These are phyloP conservation scores for Psilocybe subaeruginosa DNA, from an alignment of 768 basidiomycete species.

Conservation along the genomic window DNA sequence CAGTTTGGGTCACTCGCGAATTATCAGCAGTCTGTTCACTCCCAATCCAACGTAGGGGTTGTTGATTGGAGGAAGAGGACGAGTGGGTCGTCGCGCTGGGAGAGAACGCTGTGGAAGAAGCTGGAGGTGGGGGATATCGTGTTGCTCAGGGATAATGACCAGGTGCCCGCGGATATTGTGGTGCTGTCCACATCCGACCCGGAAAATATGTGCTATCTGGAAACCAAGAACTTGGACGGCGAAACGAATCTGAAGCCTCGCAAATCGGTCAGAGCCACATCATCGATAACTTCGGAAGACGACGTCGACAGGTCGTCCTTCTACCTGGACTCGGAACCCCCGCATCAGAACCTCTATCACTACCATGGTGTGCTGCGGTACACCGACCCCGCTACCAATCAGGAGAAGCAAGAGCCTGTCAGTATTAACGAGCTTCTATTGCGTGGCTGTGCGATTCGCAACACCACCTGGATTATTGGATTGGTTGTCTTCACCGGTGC, in stretches of 20 bases:
- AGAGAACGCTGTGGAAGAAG: constrained; percentile 98
- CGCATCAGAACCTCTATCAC: constrained; percentile 90
- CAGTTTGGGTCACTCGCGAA: constrained; percentile 45
- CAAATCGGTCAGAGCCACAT: constrained; percentile 74
- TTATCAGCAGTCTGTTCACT: constrained; percentile 62
- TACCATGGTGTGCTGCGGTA: constrained; percentile 89
- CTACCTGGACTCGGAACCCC: constrained; percentile 89
- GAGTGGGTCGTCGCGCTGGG: constrained; percentile 82
- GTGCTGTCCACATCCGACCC: constrained; percentile 91
- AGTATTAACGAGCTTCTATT: constrained; percentile 93
- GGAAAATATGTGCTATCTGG: constrained; percentile 91
- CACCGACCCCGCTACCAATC: constrained; percentile 52
- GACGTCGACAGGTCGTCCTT: constrained; percentile 89
- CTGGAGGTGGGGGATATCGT: constrained; percentile 97
- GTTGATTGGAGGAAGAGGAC: constrained; percentile 78
- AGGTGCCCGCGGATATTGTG: constrained; percentile 94
- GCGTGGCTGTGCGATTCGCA: constrained; percentile 87
- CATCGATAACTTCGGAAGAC: constrained; percentile 79
- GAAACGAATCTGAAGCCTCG: constrained; percentile 96
- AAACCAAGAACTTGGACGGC: constrained; percentile 98
- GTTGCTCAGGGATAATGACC: constrained; percentile 89
- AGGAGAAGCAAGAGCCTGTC: constrained; percentile 66
- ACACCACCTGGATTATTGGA: constrained; percentile 92
- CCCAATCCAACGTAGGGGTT: constrained; percentile 66
- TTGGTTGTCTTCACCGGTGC: constrained; percentile 93